These are phyloP conservation scores for Aspergillus eucalypticola DNA, from an alignment of 2,329 filamentous ascomycete genomes.

Conservation along the genomic window DNA sequence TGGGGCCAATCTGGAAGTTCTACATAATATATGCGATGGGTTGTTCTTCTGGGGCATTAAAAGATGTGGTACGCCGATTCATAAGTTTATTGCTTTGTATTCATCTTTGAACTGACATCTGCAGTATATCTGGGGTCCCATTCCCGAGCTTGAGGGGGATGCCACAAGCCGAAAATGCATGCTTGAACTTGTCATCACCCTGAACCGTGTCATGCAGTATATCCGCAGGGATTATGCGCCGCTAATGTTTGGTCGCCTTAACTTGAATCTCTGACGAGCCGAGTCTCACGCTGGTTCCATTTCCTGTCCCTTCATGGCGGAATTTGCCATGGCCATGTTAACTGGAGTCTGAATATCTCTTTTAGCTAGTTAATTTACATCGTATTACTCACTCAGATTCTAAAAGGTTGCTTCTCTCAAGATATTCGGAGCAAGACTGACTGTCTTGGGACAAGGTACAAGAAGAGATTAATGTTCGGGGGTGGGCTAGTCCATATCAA, in stretches of 20 bases:
- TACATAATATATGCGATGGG: conserved; percentile 8
- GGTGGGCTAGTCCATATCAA: too few relatives aligned
- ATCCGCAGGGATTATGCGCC: neutral
- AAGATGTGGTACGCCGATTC: neutral
- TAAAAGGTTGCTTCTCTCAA: too few relatives aligned
- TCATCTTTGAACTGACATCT: neutral
- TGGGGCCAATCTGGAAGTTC: conserved; percentile 8
- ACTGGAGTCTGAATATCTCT: too few relatives aligned
- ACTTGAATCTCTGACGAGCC: too few relatives aligned
- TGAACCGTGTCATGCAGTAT: neutral
- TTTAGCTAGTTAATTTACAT: too few relatives aligned
- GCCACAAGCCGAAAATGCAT: neutral
- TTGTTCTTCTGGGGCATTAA: neutral
- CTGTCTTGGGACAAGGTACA: too few relatives aligned
- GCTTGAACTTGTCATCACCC: neutral
- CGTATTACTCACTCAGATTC: too few relatives aligned
- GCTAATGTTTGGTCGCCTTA: neutral
- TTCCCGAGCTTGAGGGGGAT: neutral
- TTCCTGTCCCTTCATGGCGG: too few relatives aligned
- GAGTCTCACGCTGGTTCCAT: too few relatives aligned
- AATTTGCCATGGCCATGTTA: too few relatives aligned
- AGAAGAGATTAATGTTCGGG: too few relatives aligned
- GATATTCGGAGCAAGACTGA: too few relatives aligned
- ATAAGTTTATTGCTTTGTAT: neutral
- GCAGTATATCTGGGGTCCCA: neutral